A percentile compares a stretch with the other conserved stretches of the same genome.
Evolutionary conservation across 768 basidiomycete genomes (phyloP).

Genomic region (Boletus insuetus): DNA sequence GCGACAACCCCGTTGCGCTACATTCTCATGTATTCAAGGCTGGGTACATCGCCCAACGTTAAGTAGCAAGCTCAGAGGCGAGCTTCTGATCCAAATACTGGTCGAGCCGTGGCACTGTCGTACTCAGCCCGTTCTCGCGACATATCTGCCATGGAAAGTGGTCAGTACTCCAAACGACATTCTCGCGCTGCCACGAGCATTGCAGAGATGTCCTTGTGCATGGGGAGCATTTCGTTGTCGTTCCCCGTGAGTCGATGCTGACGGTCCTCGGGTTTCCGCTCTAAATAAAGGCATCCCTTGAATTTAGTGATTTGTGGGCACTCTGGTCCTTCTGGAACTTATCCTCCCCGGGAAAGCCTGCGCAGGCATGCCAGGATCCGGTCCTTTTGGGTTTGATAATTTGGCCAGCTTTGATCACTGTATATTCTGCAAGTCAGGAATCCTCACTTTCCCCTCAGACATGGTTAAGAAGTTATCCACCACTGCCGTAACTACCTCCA

Average conservation of each 20-base stretch:
- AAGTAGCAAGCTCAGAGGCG: background rate
- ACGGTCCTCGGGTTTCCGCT: background rate
- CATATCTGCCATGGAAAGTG: background rate
- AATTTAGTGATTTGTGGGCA: background rate
- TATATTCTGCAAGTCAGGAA: background rate
- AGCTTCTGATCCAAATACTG: background rate
- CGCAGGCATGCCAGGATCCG: background rate
- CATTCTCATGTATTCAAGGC: too few relatives aligned
- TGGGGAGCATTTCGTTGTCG: slow-evolving; percentile 1
- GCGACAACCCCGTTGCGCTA: too few relatives aligned
- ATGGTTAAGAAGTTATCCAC: background rate
- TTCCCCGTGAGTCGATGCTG: slow-evolving; percentile 8
- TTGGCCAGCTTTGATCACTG: background rate
- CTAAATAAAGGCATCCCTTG: slow-evolving; percentile 7
- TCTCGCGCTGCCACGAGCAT: slow-evolving; percentile 10
- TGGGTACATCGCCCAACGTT: too few relatives aligned
- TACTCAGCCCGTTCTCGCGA: background rate
- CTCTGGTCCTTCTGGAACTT: background rate
- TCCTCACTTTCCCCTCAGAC: background rate
- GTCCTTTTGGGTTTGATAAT: background rate
- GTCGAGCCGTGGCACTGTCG: background rate
- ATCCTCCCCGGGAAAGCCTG: background rate
- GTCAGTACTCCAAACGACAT: background rate
- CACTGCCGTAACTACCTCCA: background rate
- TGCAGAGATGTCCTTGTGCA: background rate